A percentile compares a stretch with the other conserved stretches of the same genome.
Evolutionary conservation across 148 eudicot genomes (phyloP).

Genomic region (Salicornia ramosissima): DNA sequence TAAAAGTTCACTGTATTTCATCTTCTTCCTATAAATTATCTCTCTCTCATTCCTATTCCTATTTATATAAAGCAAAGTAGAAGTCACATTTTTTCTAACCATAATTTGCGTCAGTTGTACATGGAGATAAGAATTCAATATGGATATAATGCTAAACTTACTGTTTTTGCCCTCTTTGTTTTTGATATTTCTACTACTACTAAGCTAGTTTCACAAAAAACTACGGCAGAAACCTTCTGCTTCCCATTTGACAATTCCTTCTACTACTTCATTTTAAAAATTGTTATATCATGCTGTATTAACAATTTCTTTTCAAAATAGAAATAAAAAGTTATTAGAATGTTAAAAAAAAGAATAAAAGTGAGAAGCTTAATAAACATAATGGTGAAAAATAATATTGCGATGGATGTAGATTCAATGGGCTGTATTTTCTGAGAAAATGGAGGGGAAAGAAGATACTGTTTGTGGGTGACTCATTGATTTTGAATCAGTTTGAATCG

Average conservation of each 20-base stretch:
- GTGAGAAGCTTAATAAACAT: too few species aligned
- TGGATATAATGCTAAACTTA: conserved; percentile 19
- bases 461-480: conserved; percentile 88
- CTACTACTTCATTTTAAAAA: too few species aligned
- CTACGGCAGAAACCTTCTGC: conserved; percentile 9
- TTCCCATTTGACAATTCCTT: background rate
- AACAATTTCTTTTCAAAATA: too few species aligned
- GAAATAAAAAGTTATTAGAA: too few species aligned
- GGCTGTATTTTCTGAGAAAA: conserved; percentile 55
- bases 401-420: conserved; percentile 57
- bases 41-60: too few species aligned
- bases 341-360: too few species aligned
- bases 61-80: too few species aligned
- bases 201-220: conserved; percentile 2
- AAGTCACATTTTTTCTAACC: too few species aligned
- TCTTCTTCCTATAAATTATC: too few species aligned
- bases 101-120: too few species aligned
- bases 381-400: background rate
- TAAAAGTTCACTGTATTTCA: too few species aligned
- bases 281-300: too few species aligned
- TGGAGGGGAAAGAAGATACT: conserved; percentile 80
- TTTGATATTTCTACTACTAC: conserved; percentile 19
- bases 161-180: conserved; percentile 30
- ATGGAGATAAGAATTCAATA: conserved; percentile 18
- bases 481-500: conserved; percentile 77